Percentiles rank a stretch among this genome's conserved stretches.
Conservation (phyloP, 768 basidiomycete species). For the Hygrophoropsis aurantiaca region DNA sequence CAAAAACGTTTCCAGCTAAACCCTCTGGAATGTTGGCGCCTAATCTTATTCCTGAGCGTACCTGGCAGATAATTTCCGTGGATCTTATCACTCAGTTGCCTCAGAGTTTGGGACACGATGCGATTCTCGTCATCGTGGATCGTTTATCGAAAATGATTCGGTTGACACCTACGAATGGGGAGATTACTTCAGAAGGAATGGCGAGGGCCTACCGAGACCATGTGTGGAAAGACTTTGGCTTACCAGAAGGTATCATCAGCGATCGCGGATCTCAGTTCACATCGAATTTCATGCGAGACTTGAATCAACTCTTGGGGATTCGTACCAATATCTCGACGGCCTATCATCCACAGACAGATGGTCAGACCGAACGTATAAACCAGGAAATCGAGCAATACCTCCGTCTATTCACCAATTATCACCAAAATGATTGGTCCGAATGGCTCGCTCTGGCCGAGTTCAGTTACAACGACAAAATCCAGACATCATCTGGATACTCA, state of each 20-base stretch:
- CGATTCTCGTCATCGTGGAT: neutral
- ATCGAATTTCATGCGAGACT: conserved; percentile 26
- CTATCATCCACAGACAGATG: conserved; percentile 46
- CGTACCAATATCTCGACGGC: conserved; percentile 35
- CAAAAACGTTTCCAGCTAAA: neutral
- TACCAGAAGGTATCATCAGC: conserved; percentile 22
- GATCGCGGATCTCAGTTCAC: conserved; percentile 31
- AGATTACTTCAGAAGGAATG: conserved; percentile 13
- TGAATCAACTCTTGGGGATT: conserved; percentile 32
- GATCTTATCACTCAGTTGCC: conserved; percentile 3
- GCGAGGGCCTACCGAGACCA: conserved; percentile 18
- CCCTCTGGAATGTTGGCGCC: neutral
- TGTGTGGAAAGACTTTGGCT: conserved; percentile 26
- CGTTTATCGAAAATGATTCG: conserved; percentile 5
- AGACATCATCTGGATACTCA: conserved; percentile 16
- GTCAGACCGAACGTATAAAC: conserved; percentile 33
- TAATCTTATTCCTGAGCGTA: neutral
- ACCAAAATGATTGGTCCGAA: conserved; percentile 27
- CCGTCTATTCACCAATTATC: conserved; percentile 15
- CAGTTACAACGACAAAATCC: conserved; percentile 25
- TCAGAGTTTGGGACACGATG: neutral
- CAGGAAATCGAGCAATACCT: conserved; percentile 32
- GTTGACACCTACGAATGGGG: neutral
- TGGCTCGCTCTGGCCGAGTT: conserved; percentile 27
- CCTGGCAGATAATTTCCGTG: conserved; percentile 1